Evolutionary conservation across 768 basidiomycete species (phyloP), one percentile per base, ranked within the genome.

Genomic region (Trametopsis cervina): DNA sequence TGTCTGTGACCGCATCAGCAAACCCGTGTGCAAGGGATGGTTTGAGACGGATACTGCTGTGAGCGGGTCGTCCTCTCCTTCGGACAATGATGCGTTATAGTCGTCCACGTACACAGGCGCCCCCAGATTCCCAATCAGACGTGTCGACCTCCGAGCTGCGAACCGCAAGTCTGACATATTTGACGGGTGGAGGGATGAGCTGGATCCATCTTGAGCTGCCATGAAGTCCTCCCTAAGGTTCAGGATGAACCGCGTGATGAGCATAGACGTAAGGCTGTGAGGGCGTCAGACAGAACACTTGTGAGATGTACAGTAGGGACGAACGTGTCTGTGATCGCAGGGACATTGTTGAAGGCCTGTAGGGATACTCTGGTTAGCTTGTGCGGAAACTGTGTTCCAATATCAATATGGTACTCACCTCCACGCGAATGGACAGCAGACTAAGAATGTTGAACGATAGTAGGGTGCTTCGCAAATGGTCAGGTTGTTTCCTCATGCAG

Each of bases 291-390:
- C 17, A 13, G 41, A 12, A 26, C 10, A 7, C 17, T 1, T 10
- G 23, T 17, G 5, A 7, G 12, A 4, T 20, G 10, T n/a, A 20
- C 15, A 26, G 21, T 17, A 13, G 21, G 7, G 13, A 44, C 51
- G 12, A 12, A 52, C 51, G 51, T 44, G 26, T 52, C 51, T 4
- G 42, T 52, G 1, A 52, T 21, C 4, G 51, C 36, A 2, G 51
- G 46, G 2, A 52, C 21, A 24, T 52, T 52, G 43, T 52, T 52
- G 42, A 52, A 52, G 26, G 15, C 35, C 51, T 52, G 18, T 13
- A 6, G 7, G 29, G 15, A n/a, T n/a, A n/a, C n/a, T n/a, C n/a
- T n/a, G n/a, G n/a, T n/a, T n/a, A n/a, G n/a, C n/a, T n/a, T n/a
- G n/a, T n/a, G n/a, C n/a, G n/a, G n/a, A n/a, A n/a, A n/a, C n/a